Conservation (phyloP, 2,329 filamentous ascomycete species). For the Neodidymelliopsis sp. region DNA sequence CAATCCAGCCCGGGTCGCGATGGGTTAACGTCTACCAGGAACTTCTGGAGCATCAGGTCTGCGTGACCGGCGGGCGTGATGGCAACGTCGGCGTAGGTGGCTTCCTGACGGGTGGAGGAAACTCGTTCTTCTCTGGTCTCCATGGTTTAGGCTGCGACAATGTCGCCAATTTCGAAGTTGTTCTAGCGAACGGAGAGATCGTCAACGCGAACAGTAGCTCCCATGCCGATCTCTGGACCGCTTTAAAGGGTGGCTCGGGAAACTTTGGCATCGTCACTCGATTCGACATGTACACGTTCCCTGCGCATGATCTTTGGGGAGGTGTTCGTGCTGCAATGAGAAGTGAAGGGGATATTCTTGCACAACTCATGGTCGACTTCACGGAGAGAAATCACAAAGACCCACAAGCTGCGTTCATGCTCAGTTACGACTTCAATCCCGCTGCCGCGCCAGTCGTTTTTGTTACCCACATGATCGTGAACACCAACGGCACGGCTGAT, state of each 20-base stretch:
- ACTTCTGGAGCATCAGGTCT: conserved; percentile 25
- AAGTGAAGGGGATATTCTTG: background rate
- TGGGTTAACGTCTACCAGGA: conserved; percentile 49
- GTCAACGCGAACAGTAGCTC: conserved; percentile 47
- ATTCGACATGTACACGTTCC: conserved; percentile 47
- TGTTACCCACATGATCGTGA: conserved; percentile 12
- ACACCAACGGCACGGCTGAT: conserved; percentile 16
- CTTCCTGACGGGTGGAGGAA: conserved; percentile 43
- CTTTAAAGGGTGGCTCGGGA: conserved; percentile 53
- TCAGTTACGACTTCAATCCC: conserved; percentile 18
- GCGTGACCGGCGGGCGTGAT: conserved; percentile 31
- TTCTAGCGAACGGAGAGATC: conserved; percentile 48
- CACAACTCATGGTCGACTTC: conserved; percentile 20
- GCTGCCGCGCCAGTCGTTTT: conserved; percentile 5
- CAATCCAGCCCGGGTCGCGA: conserved; percentile 35
- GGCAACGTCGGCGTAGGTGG: conserved; percentile 40
- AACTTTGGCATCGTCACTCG: conserved; percentile 55
- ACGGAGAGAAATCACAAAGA: conserved; percentile 32
- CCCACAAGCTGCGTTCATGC: conserved; percentile 20
- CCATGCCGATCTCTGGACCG: conserved; percentile 49
- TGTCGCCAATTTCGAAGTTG: conserved; percentile 41
- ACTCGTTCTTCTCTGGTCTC: conserved; percentile 3
- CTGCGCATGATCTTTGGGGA: conserved; percentile 24
- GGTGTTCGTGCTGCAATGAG: conserved; percentile 12
- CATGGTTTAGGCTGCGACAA: conserved; percentile 32